These are phyloP conservation scores for Phylloporus sp. DNA, from an alignment of 768 basidiomycete species.

Conservation along the genomic window DNA sequence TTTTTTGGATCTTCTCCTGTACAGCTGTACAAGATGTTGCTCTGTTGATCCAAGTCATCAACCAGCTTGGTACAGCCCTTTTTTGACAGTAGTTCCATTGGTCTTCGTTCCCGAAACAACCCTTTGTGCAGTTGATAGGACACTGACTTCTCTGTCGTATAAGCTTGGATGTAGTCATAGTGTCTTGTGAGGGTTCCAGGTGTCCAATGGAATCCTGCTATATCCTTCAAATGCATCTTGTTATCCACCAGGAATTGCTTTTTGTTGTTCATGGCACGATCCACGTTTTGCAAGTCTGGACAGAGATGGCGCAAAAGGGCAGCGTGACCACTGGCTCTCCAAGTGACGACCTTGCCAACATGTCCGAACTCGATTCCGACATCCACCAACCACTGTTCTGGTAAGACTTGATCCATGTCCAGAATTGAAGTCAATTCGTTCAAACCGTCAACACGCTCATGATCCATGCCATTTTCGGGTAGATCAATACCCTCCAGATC, in stretches of 20 bases:
- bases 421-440: neutral
- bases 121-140: constrained; percentile 11
- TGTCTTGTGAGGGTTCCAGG: neutral
- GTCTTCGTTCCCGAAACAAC: neutral
- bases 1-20: neutral
- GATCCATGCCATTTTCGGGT: too few species aligned
- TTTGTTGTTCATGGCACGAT: accelerated
- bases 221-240: constrained; percentile 6
- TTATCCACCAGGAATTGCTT: neutral
- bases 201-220: constrained; percentile 3
- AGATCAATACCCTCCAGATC: neutral
- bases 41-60: neutral
- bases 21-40: neutral
- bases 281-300: neutral
- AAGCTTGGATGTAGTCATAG: constrained; percentile 3
- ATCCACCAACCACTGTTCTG: neutral
- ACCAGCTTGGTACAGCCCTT: neutral
- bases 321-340: neutral
- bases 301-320: neutral
- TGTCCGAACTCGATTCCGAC: neutral
- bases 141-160: constrained; percentile 4
- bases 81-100: neutral
- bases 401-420: neutral
- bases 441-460: neutral
- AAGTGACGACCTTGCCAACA: neutral